A percentile compares a stretch with the other conserved stretches of the same genome.
Evolutionary conservation across 177 flowering plant species (phyloP).

Genomic region (Telopea speciosissima): DNA sequence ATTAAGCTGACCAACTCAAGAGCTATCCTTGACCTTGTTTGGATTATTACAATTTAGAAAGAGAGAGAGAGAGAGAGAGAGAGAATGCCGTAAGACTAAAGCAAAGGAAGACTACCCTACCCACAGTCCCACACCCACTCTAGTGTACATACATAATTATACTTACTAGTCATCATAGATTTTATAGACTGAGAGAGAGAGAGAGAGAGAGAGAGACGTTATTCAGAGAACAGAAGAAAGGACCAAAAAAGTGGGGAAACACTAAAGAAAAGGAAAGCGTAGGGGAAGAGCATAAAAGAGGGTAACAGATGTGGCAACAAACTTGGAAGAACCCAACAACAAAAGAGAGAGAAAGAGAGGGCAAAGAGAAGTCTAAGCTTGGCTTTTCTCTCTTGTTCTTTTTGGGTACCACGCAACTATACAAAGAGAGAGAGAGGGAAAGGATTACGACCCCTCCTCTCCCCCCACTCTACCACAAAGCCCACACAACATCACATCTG

Average conservation of each 20-base stretch:
- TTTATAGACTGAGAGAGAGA: slow-evolving; percentile 3
- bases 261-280: slow-evolving; percentile 21
- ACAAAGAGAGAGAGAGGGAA: slow-evolving; percentile 12
- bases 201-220: slow-evolving; percentile 4
- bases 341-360: slow-evolving; percentile 16
- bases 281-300: slow-evolving; percentile 29
- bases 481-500: slow-evolving; percentile 1
- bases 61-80: no score
- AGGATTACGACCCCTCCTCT: neutral
- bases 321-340: slow-evolving; percentile 19
- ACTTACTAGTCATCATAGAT: neutral
- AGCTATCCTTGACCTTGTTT: no score
- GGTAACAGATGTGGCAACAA: slow-evolving; percentile 33
- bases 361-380: slow-evolving; percentile 3
- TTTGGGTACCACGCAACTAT: neutral
- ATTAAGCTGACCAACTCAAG: no score
- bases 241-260: slow-evolving; percentile 5
- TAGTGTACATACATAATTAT: no score
- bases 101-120: slow-evolving; percentile 38
- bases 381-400: neutral
- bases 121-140: no score
- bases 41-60: no score
- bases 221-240: slow-evolving; percentile 6
- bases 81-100: slow-evolving; percentile 66
- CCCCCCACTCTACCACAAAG: no score